Percentiles rank a stretch among this genome's conserved stretches.
Evolutionary conservation across 2,329 filamentous ascomycete genomes (phyloP).

Genomic region (Clarireedia monteithiana): DNA sequence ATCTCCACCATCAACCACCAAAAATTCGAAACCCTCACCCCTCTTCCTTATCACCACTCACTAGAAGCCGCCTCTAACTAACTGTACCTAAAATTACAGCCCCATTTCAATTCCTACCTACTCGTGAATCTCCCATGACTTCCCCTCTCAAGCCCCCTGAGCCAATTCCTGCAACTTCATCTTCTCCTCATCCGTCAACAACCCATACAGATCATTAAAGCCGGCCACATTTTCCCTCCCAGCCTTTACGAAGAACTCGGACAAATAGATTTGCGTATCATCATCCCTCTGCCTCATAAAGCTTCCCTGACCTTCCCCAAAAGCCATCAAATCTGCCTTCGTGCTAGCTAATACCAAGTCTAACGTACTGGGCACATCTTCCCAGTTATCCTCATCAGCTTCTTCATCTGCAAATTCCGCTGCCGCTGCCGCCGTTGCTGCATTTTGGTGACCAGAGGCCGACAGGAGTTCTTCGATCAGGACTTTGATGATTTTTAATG

Average conservation of each 20-base stretch:
- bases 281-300: conserved; percentile 67
- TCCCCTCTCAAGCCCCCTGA: conserved; percentile 9
- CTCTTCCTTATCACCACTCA: background rate
- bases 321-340: conserved; percentile 75
- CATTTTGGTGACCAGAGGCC: conserved; percentile 58
- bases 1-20: no score
- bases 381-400: conserved; percentile 77
- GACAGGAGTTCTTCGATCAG: conserved; percentile 86
- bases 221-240: conserved; percentile 29
- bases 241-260: conserved; percentile 64
- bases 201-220: conserved; percentile 31
- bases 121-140: background rate
- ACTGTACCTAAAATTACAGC: no score
- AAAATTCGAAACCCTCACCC: background rate
- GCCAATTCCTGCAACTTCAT: conserved; percentile 38
- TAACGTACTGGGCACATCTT: conserved; percentile 70
- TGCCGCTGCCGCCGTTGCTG: conserved; percentile 53
- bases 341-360: conserved; percentile 66
- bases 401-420: conserved; percentile 52
- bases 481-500: conserved; percentile 93
- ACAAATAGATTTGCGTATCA: conserved; percentile 79
- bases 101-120: no score
- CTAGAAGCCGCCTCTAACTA: no score
- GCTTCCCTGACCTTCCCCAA: conserved; percentile 49
- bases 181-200: conserved; percentile 35